Conservation (phyloP, 768 basidiomycete genomes). For the Ephemerocybe angulata region DNA sequence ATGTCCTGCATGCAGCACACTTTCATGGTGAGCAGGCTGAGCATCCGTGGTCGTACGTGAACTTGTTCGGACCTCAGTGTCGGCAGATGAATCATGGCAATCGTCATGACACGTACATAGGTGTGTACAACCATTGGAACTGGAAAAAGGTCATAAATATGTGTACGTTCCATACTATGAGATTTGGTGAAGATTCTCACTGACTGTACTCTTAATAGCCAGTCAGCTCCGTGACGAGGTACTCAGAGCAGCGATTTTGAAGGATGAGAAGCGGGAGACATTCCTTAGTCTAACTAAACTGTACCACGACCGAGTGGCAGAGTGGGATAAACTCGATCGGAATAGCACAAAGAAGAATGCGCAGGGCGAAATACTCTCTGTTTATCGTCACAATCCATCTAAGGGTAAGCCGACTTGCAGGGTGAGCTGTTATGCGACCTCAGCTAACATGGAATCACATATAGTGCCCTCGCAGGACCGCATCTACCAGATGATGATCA, state of each 20-base stretch:
- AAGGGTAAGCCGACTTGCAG: background rate
- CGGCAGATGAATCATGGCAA: conserved; percentile 29
- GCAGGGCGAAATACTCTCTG: background rate
- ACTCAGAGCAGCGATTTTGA: conserved; percentile 6
- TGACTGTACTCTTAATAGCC: background rate
- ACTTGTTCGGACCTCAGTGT: conserved; percentile 18
- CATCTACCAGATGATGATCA: background rate
- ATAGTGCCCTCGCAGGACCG: background rate
- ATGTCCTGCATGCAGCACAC: conserved; percentile 15
- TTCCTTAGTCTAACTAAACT: background rate
- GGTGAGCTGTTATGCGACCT: too few relatives aligned
- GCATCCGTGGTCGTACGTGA: conserved; percentile 20
- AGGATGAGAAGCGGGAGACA: conserved; percentile 16
- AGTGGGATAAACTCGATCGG: background rate
- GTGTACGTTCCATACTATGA: background rate
- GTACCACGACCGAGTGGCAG: background rate
- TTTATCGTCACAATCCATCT: background rate
- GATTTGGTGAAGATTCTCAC: background rate
- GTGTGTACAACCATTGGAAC: background rate
- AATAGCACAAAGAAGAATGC: background rate
- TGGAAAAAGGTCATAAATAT: background rate
- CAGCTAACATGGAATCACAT: too few relatives aligned
- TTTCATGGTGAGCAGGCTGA: conserved; percentile 30
- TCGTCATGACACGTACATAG: conserved; percentile 22
- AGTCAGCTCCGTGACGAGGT: background rate